Evolutionary conservation across 2,329 filamentous ascomycete genomes (phyloP).

Genomic region (Emydomyces testavorans): DNA sequence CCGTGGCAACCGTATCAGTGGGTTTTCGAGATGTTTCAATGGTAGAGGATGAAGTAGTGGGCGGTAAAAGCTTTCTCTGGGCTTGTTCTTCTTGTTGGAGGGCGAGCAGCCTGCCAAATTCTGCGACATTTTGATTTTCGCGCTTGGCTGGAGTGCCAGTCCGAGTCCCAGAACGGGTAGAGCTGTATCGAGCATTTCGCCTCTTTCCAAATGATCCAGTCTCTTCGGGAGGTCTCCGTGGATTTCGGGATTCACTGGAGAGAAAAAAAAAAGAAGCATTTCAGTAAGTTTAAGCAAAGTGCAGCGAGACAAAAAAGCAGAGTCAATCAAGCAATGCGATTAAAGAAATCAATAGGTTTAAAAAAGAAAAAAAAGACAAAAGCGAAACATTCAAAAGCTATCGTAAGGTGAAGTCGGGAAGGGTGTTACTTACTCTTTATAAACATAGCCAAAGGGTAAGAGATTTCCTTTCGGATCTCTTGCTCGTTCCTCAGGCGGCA

Average conservation of each 20-base stretch:
- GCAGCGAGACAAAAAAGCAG: too few relatives aligned
- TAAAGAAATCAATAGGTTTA: background rate
- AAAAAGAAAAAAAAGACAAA: background rate
- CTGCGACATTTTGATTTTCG: constrained; percentile 43
- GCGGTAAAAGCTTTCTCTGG: constrained; percentile 23
- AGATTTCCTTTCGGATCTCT: constrained; percentile 47
- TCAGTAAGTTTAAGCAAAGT: background rate
- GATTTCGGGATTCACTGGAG: constrained; percentile 37
- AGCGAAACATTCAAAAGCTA: background rate
- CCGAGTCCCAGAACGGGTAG: constrained; percentile 42
- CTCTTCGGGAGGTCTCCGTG: constrained; percentile 46
- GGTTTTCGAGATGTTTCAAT: constrained; percentile 31
- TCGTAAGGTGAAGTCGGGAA: background rate
- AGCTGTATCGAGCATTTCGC: constrained; percentile 36
- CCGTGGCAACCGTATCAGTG: constrained; percentile 49
- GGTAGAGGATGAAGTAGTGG: constrained; percentile 33
- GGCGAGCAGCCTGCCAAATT: constrained; percentile 37
- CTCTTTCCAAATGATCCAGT: constrained; percentile 51
- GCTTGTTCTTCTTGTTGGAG: constrained; percentile 36
- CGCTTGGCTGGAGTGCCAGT: constrained; percentile 48
- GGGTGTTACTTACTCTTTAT: constrained; percentile 43
- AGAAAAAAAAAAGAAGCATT: background rate
- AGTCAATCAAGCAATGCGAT: too few relatives aligned
- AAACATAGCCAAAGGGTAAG: constrained; percentile 53
- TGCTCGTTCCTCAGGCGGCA: constrained; percentile 51